Base-by-base conservation (phyloP, 1,284 basidiomycete species). In the Schizophyllum amplum region DNA sequence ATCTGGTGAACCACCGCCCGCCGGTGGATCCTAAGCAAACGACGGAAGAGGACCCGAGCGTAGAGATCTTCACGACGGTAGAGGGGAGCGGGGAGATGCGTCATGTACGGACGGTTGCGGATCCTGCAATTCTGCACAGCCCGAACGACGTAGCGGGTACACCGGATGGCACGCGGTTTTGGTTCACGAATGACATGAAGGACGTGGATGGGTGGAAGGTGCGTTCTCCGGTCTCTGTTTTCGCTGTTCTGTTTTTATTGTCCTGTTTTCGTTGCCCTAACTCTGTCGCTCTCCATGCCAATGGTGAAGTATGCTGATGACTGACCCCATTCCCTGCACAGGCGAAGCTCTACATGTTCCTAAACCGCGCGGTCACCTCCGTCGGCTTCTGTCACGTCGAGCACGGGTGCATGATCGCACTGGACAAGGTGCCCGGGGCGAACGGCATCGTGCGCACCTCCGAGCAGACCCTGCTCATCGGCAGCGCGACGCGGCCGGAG, bases 61-160 rank as follows among this genome's bases (percentile, higher is more conserved):
- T 92, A 20, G 88, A 91, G 64, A 74, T 91, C 24, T 90, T 91
- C 67, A 78, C 78, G 62, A 82, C 83, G 0, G 69, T 60, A 0
- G 62, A 79, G 1, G 79, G 81, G 4, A 71, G 72, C 53, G 64
- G 68, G 5, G 68, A 65, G 5, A 66, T 89, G 59, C 70, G 71
- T 5, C 80, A 88, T 65, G 66, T 89, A 47, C 72, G 70, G 53
- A 90, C 88, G 4, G 71, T 88, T 23, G 69, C 75, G 24, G 75
- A 85, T 65, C 74, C 80, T 1, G 66, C 80, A 6, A 78, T 92
- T 21, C 57, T 77, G 5, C 33, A 42, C 17, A 82, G 86, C 1
- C 90, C 89, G 0, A 91, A 91, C 65, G 85, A 88, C 62, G 62
- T 91, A 9, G 76, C 80, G 3, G 86, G 88, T 20, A 77, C 74